Evolutionary conservation across 306 rosid species (phyloP), one percentile per base, ranked within the genome.

Genomic region (Pterocarpus santalinus): DNA sequence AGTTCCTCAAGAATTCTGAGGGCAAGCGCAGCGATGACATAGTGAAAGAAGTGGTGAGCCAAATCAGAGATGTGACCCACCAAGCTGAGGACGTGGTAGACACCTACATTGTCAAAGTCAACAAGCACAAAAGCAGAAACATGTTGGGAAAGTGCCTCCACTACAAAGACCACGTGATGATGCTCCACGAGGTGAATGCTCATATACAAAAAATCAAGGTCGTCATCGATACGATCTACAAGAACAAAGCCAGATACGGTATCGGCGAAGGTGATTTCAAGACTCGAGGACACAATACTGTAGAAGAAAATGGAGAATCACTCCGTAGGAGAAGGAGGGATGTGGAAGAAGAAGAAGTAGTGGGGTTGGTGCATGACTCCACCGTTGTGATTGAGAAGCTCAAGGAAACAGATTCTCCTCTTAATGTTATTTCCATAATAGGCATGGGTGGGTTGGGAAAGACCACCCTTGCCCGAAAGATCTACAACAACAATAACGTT

Each of bases 401-500:
- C 10, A 10, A 1, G 8, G 57, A 68, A 14, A 5, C 5, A 2
- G 13, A 1, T 36, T n/a, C 30, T 13, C 0, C 1, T 0, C 65
- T 0, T 2, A 69, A 15, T 0, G 65, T 67, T 12, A 35, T 75
- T 68, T 38, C 77, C 34, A 75, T 82, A 53, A 15, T 38, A 0
- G 81, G 77, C 8, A 76, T 69, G 60, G 77, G 77, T 34, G 85
- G 81, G 5, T 11, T 46, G 13, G 85, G 81, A 0, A 82, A 82
- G 39, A 76, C 85, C 66, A 82, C 85, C 17, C 77, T 70, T 35
- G 71, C 65, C 0, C 0, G 55, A 8, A 79, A 69, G 72, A 35
- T 79, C 8, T 79, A 46, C 3, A 79, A 58, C 8, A 60, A 22
- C 12, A 1, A 61, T 13, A 1, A 8, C 5, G 65, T 82, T 0